A percentile compares a stretch with the other conserved stretches of the same genome.
Conservation (phyloP, 495 filamentous ascomycete genomes). For the Filosporella fistucella region DNA sequence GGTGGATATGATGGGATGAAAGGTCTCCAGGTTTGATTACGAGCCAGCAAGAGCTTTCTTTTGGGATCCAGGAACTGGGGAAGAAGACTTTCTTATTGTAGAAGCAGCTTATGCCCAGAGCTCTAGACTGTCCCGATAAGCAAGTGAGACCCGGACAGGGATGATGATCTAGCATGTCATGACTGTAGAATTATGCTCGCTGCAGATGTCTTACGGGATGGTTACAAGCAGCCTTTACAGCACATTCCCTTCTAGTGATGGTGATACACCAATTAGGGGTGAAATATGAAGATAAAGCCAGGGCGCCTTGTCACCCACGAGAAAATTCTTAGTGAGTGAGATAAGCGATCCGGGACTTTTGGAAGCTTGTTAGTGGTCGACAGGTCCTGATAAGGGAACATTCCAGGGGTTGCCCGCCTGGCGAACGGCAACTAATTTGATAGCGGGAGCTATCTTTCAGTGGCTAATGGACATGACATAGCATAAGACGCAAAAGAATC, state of each 20-base stretch:
- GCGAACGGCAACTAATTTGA: background rate
- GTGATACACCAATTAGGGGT: background rate
- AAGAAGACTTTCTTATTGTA: constrained; percentile 3
- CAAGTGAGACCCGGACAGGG: background rate
- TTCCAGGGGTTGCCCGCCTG: background rate
- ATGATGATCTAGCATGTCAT: background rate
- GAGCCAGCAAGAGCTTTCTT: background rate
- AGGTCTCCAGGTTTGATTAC: no score
- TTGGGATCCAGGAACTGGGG: background rate
- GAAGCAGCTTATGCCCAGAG: background rate
- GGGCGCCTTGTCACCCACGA: background rate
- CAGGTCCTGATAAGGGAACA: background rate
- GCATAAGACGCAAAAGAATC: no score
- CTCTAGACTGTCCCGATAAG: background rate
- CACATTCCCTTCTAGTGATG: background rate
- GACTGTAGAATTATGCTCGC: background rate
- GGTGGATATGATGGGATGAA: background rate
- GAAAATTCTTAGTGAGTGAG: background rate
- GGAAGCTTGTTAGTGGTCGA: background rate
- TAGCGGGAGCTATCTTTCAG: constrained; percentile 2
- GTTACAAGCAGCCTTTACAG: background rate
- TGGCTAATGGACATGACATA: no score
- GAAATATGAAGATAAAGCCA: background rate
- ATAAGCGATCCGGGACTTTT: background rate
- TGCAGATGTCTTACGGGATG: background rate